Conservation (phyloP, 495 filamentous ascomycete species). For the Penicillium dipodomyicola region DNA sequence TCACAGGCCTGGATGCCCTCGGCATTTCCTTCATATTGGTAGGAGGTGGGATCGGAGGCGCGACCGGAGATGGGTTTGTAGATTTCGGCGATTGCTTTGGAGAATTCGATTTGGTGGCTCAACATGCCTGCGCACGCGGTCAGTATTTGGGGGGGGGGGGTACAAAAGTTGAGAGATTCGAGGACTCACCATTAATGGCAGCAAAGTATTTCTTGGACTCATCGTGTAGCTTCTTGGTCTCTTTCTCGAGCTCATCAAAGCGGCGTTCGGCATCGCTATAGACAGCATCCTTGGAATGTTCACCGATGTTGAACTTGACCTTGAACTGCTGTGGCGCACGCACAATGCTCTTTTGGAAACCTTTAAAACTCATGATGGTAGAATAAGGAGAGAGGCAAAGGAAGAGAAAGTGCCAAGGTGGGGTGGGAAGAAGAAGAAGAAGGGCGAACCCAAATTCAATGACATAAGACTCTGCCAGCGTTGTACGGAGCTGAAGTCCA, state of each 20-base stretch:
- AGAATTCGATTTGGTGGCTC: constrained; percentile 96
- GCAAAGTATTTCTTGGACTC: constrained; percentile 93
- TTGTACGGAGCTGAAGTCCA: constrained; percentile 6
- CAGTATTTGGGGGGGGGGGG: constrained; percentile 3
- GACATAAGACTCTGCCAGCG: constrained; percentile 34
- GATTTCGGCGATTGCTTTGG: constrained; percentile 88
- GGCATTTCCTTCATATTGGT: constrained; percentile 78
- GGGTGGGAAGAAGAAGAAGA: constrained; percentile 4
- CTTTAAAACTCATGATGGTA: constrained; percentile 86
- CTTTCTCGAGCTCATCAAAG: constrained; percentile 89
- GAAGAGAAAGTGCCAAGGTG: constrained; percentile 16
- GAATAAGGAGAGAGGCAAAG: constrained; percentile 12
- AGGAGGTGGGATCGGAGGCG: constrained; percentile 86
- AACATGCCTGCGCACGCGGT: constrained; percentile 69
- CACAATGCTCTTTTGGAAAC: constrained; percentile 83
- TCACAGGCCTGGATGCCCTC: constrained; percentile 95
- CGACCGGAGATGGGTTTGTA: constrained; percentile 98
- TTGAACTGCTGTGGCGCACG: constrained; percentile 90
- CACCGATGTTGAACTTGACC: constrained; percentile 87
- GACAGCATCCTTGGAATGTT: constrained; percentile 88
- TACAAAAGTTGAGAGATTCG: neutral
- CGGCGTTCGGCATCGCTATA: constrained; percentile 93
- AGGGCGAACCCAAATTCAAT: constrained; percentile 22
- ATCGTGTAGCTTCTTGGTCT: constrained; percentile 95
- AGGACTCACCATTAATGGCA: constrained; percentile 75